Evolutionary conservation across 176 grass and related monocot species (phyloP).

Genomic region (Oryza glumipatula): DNA sequence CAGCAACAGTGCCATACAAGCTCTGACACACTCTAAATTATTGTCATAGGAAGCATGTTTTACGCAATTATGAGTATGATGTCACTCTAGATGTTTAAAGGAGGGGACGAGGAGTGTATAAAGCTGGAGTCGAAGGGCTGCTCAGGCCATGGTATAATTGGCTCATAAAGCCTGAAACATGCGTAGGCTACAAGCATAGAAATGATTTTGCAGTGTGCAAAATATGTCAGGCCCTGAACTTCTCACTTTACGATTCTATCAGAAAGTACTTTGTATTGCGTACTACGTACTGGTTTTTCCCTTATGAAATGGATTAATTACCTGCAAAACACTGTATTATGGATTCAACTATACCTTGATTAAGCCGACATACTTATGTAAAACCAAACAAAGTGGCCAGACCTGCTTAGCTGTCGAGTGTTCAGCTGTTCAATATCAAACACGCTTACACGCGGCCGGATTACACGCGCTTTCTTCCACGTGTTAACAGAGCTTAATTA

Average conservation of each 20-base stretch:
- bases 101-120: constrained; percentile 27
- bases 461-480: constrained; percentile 33
- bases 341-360: too few species aligned
- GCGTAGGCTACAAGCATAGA: constrained; percentile 46
- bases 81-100: constrained; percentile 52
- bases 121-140: constrained; percentile 48
- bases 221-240: neutral
- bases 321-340: too few species aligned
- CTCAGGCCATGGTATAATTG: constrained; percentile 48
- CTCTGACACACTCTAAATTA: constrained; percentile 26
- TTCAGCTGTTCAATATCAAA: constrained; percentile 4
- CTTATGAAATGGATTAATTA: too few species aligned
- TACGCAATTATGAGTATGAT: constrained; percentile 45
- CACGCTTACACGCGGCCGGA: neutral
- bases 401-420: neutral
- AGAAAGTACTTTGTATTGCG: too few species aligned
- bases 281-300: too few species aligned
- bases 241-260: neutral
- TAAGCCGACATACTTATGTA: constrained; percentile 22
- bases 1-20: constrained; percentile 10
- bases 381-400: neutral
- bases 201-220: constrained; percentile 6
- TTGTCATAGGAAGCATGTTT: constrained; percentile 47
- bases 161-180: constrained; percentile 46
- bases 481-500: constrained; percentile 24